These are phyloP conservation scores for Paxillus rubicundulus DNA, from an alignment of 768 basidiomycete genomes.

Conservation along the genomic window DNA sequence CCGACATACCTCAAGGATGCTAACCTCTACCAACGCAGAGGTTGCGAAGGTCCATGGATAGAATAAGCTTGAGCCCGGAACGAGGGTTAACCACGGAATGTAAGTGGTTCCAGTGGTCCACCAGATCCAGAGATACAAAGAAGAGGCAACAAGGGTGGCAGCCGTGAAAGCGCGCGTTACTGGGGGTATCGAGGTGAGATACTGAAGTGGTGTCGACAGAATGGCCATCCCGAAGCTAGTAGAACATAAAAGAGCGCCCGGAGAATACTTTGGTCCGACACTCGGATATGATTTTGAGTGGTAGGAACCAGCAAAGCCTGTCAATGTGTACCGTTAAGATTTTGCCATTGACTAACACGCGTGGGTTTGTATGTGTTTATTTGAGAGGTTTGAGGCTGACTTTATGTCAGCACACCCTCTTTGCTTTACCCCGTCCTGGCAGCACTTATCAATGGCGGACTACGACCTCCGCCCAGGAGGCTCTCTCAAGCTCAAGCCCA, in stretches of 20 bases:
- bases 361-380: conserved; percentile 26
- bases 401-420: conserved; percentile 31
- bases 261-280: neutral
- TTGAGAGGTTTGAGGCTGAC: conserved; percentile 5
- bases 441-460: conserved; percentile 62
- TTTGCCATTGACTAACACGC: neutral
- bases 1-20: conserved; percentile 72
- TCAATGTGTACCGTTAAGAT: neutral
- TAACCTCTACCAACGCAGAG: conserved; percentile 82
- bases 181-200: conserved; percentile 71
- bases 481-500: conserved; percentile 88
- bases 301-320: neutral
- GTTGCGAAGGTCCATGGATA: conserved; percentile 95
- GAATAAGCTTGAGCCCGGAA: conserved; percentile 78
- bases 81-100: conserved; percentile 69
- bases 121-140: conserved; percentile 62
- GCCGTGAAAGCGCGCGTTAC: conserved; percentile 73
- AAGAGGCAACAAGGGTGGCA: conserved; percentile 54
- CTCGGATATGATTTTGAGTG: neutral
- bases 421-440: conserved; percentile 12
- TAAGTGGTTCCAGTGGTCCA: conserved; percentile 48
- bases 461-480: conserved; percentile 85
- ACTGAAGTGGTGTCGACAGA: conserved; percentile 66
- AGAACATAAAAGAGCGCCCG: conserved; percentile 12
- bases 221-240: conserved; percentile 56